A percentile compares a stretch with the other conserved stretches of the same genome.
These are phyloP conservation scores for Aegilops sharonensis DNA, from an alignment of 176 grass and related monocot species.

Conservation along the genomic window DNA sequence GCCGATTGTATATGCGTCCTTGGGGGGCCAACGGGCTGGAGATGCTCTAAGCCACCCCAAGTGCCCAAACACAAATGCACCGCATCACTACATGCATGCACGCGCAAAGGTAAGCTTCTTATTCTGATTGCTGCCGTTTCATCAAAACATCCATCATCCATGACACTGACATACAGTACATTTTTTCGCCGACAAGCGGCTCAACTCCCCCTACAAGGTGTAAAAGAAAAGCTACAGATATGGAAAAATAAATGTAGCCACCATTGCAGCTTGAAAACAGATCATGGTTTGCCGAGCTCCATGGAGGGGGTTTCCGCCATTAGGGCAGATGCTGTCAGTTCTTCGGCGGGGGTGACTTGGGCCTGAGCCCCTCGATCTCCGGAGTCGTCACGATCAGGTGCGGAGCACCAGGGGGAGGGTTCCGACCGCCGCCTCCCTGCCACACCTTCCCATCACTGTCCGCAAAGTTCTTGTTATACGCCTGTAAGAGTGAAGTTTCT, in stretches of 20 bases:
- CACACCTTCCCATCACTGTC: constrained; percentile 90
- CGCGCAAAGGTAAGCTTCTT: too few relatives aligned
- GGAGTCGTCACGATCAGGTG: constrained; percentile 87
- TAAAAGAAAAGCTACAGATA: too few relatives aligned
- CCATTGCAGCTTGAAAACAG: not conserved
- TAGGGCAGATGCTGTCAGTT: constrained; percentile 27
- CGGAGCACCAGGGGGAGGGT: constrained; percentile 87
- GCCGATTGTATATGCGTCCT: too few relatives aligned
- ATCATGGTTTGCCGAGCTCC: not conserved
- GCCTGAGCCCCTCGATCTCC: constrained; percentile 80
- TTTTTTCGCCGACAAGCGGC: too few relatives aligned
- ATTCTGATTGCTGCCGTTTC: too few relatives aligned
- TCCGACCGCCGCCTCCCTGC: constrained; percentile 84
- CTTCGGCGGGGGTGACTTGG: constrained; percentile 80
- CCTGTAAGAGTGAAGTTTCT: constrained; percentile 32
- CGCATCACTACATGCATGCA: too few relatives aligned
- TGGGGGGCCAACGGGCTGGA: too few relatives aligned
- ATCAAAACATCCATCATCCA: too few relatives aligned
- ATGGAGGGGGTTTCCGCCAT: not conserved
- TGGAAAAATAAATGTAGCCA: not conserved
- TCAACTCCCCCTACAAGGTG: too few relatives aligned
- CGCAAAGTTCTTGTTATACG: constrained; percentile 59
- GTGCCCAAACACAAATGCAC: too few relatives aligned
- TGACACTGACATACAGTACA: too few relatives aligned
- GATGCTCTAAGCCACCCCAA: too few relatives aligned